phyloP scores from a whole-genome alignment of 495 filamentous ascomycete genomes.

The Pyronema omphalodes region DNA sequence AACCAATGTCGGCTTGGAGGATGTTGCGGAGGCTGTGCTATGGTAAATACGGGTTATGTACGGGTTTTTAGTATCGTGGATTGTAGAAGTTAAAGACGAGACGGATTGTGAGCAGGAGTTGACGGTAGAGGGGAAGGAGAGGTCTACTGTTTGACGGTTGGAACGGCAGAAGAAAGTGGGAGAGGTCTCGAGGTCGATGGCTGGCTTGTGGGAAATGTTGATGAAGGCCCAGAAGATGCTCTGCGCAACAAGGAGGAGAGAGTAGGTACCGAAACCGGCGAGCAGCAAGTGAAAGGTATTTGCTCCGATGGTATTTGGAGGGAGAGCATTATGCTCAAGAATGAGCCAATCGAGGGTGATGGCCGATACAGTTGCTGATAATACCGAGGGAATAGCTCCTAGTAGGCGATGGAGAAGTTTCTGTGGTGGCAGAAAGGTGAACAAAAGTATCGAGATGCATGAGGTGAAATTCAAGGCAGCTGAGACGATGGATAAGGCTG shows the following conservation, averaged over 20 bases:
- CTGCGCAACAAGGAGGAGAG: neutral
- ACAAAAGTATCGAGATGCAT: neutral
- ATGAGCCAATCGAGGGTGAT: neutral
- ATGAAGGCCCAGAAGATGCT: constrained; percentile 1
- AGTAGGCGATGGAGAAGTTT: neutral
- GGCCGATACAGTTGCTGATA: neutral
- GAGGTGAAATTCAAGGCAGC: neutral
- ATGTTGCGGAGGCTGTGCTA: neutral
- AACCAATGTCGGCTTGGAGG: neutral
- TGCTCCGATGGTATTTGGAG: neutral
- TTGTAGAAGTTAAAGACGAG: neutral
- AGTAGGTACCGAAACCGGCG: neutral
- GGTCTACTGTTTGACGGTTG: too few species aligned
- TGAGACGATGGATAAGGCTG: neutral
- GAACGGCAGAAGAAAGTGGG: too few species aligned
- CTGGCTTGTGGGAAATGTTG: neutral
- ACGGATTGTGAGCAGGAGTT: too few species aligned
- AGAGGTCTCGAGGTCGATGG: too few species aligned
- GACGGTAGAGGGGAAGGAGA: too few species aligned
- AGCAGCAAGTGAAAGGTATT: neutral
- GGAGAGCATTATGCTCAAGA: neutral
- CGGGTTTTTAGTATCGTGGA: neutral
- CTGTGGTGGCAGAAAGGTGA: neutral
- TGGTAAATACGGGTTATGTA: neutral
- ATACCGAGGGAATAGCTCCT: neutral